phyloP scores from a whole-genome alignment of 441 rosid species.

The Omphalea diandra region DNA sequence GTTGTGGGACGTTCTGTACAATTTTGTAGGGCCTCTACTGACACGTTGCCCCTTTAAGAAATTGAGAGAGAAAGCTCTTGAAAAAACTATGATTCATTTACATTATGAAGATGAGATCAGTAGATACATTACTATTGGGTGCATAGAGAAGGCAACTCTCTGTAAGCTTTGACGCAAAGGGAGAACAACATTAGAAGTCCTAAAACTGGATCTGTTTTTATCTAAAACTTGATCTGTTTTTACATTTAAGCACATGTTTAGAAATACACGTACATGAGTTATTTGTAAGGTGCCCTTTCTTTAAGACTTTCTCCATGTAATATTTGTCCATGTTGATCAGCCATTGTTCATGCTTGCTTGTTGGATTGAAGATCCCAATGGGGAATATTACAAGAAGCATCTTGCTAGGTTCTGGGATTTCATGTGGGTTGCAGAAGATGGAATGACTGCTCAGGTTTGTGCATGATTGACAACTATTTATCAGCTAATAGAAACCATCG shows the following conservation, averaged over 20 bases:
- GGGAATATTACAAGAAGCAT: conserved; percentile 49
- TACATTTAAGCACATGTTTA: too few species aligned
- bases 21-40: conserved; percentile 47
- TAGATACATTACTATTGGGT: conserved; percentile 54
- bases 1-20: conserved; percentile 49
- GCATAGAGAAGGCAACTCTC: conserved; percentile 41
- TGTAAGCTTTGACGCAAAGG: too few species aligned
- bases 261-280: too few species aligned
- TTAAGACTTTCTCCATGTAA: too few species aligned
- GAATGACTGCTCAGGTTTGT: conserved; percentile 31
- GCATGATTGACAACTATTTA: too few species aligned
- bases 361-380: conserved; percentile 61
- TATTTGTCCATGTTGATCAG: conserved; percentile 22
- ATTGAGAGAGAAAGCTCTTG: conserved; percentile 43
- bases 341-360: conserved; percentile 49
- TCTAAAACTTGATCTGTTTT: too few species aligned
- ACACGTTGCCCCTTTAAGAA: conserved; percentile 53
- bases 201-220: too few species aligned
- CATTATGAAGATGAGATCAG: conserved; percentile 58
- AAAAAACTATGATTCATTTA: conserved; percentile 45
- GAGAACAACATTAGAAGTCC: too few species aligned
- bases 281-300: too few species aligned
- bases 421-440: conserved; percentile 65
- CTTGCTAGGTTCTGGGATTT: conserved; percentile 53
- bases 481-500: too few species aligned